Base-by-base conservation (phyloP, 805 yeast genomes). In the Candida nemodendra region DNA sequence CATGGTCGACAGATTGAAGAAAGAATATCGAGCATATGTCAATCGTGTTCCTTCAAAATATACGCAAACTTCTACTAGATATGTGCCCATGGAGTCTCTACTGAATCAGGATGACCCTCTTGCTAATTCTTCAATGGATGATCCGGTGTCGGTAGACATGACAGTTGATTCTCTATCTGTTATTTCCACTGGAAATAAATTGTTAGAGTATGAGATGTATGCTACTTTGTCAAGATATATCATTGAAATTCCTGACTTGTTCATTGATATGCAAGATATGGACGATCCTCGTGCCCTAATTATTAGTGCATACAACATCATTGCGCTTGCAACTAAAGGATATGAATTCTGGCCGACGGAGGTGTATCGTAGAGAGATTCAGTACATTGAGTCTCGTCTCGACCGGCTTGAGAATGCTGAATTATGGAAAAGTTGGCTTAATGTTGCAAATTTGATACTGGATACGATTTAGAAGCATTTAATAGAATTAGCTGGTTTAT, bases 271-370 rank as follows among this genome's bases (percentile, higher is more conserved):
- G 27, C 32, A 43, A 33, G 53, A 47, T 9, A 36, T 36, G 23
- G 32, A 36, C n/a, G 56, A 51, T 19, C 56, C 56, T 5, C 44
- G 54, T 12, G 52, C 53, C 1, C 38, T 51, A 23, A 40, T 51
- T 7, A 22, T 49, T 9, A 37, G 44, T 2, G 56, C 51, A 12
- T 50, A 51, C 41, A 45, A 45, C 28, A 26, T 49, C 13, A 17
- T 48, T 17, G 51, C 44, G 6, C 30, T 51, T 18, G 53, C 51
- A 8, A 18, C 26, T 13, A 31, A 47, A 18, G 21, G 25, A 11
- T 51, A 47, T 27, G 38, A 39, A 15, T 39, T 38, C 29, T 51
- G 56, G 56, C 48, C 56, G 1, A 36, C 33, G n/a, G 18, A 30
- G 8, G 42, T 51, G 3, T 51, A 41, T 19, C 26, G 36, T 4